A percentile compares a stretch with the other conserved stretches of the same genome.
Evolutionary conservation across 148 eudicot genomes (phyloP).

Genomic region (Selenicereus undatus): DNA sequence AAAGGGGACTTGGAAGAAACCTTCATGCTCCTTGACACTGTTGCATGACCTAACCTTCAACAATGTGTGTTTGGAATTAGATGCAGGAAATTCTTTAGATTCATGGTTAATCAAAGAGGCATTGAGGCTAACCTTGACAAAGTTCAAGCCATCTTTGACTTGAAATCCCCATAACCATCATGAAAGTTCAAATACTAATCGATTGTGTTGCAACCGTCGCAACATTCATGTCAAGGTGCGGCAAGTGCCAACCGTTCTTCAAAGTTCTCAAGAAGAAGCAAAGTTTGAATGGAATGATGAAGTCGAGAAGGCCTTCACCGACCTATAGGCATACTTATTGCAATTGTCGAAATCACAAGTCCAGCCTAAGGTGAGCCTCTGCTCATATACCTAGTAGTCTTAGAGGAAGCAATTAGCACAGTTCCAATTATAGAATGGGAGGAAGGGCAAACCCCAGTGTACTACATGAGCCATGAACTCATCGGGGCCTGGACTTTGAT

Average conservation of each 20-base stretch:
- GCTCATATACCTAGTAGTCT: not conserved
- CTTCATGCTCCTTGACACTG: not conserved
- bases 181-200: not conserved
- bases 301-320: not conserved
- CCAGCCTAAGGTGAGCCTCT: not conserved
- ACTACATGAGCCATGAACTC: not conserved
- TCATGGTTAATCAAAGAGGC: not conserved
- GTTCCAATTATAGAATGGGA: not conserved
- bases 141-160: not conserved
- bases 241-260: not conserved
- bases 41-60: not conserved
- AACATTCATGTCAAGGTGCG: not conserved
- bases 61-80: not conserved
- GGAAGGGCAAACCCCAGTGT: not conserved
- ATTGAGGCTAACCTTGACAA: not conserved
- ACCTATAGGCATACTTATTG: not conserved
- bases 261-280: not conserved
- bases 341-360: not conserved
- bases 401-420: not conserved
- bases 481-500: not conserved
- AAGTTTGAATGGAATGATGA: not conserved
- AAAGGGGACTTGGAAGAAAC: not conserved
- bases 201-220: not conserved
- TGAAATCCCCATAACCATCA: not conserved
- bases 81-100: not conserved